Base-by-base conservation (phyloP, 1,284 basidiomycete species). In the Stygiomarasmius scandens region DNA sequence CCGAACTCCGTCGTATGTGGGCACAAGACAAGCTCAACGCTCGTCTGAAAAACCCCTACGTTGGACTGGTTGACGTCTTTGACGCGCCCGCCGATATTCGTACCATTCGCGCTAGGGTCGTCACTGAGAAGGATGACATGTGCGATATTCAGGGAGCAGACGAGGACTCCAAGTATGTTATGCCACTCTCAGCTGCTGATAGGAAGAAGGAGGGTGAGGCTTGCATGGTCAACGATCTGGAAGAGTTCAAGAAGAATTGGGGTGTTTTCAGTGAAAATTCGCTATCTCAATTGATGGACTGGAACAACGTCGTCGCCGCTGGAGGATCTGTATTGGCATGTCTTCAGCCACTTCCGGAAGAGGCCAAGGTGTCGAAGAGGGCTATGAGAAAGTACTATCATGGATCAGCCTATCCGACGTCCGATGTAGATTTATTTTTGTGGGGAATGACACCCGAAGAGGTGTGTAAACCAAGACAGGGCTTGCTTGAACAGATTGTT, bases 361-460 rank as follows among this genome's bases (percentile, higher is more conserved):
- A 66, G 8, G 73, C 74, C 29, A 81, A 77, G 68, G 72, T 68
- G 3, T 82, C 81, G 14, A 86, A 83, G 70, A 71, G 82, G 53
- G 71, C 79, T 0, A 79, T 80, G 55, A 75, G 84, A 58, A 84
- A 85, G 65, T 76, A 78, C 58, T 85, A 78, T 63, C 84, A 86
- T 61, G 73, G 72, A 9, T 70, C 65, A 10, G 78, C 77, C 2
- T 86, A 81, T 59, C 82, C 83, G 2, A 79, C 82, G 0, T 85
- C 83, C 0, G 84, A 87, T 65, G 73, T 86, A n/a, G 84, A 87
- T 66, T 68, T 87, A 10, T 87, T 86, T 64, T 68, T 87, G 46
- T 85, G 80, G 73, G 84, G 83, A 1, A 64, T 86, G 67, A 80
- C 75, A 10, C 71, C 78, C n/a, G 81, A 79, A 58, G 74, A 85